phyloP scores from a whole-genome alignment of 305 asterid genomes.

The Fraxinus paxiana region DNA sequence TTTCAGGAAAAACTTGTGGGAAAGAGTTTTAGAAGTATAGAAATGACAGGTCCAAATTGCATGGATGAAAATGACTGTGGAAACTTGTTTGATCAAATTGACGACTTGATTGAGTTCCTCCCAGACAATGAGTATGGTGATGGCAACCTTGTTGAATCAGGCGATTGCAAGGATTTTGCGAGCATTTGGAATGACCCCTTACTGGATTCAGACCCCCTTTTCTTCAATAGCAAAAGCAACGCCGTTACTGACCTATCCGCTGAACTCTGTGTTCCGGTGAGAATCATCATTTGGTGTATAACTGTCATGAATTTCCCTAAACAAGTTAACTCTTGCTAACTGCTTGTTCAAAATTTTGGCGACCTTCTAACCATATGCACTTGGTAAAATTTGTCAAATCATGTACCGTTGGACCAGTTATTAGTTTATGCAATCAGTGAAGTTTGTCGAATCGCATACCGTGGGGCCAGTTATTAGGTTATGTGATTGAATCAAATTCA shows the following conservation, averaged over 20 bases:
- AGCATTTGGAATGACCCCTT: slow-evolving; percentile 63
- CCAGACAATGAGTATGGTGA: slow-evolving; percentile 52
- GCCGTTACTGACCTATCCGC: slow-evolving; percentile 59
- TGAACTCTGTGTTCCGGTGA: slow-evolving; percentile 86
- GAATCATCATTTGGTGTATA: slow-evolving; percentile 4
- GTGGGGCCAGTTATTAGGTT: not conserved
- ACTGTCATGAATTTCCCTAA: not conserved
- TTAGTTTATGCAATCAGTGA: not conserved
- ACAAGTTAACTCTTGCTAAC: not conserved
- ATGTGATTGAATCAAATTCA: not conserved
- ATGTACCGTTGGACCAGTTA: not conserved
- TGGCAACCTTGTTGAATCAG: slow-evolving; percentile 40
- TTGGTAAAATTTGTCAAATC: not conserved
- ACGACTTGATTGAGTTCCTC: slow-evolving; percentile 84
- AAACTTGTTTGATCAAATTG: slow-evolving; percentile 84
- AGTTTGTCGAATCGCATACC: not conserved
- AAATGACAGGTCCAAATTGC: slow-evolving; percentile 51
- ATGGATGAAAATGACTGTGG: slow-evolving; percentile 73
- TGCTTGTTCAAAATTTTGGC: not conserved
- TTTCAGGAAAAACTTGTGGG: slow-evolving; percentile 29
- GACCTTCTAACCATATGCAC: not conserved
- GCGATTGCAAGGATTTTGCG: slow-evolving; percentile 53
- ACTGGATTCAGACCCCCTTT: slow-evolving; percentile 46
- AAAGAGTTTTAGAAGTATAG: slow-evolving; percentile 6
- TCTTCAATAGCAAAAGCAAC: slow-evolving; percentile 35